These are phyloP conservation scores for Colletotrichum plurivorum DNA, from an alignment of 2,329 filamentous ascomycete genomes.

Conservation along the genomic window DNA sequence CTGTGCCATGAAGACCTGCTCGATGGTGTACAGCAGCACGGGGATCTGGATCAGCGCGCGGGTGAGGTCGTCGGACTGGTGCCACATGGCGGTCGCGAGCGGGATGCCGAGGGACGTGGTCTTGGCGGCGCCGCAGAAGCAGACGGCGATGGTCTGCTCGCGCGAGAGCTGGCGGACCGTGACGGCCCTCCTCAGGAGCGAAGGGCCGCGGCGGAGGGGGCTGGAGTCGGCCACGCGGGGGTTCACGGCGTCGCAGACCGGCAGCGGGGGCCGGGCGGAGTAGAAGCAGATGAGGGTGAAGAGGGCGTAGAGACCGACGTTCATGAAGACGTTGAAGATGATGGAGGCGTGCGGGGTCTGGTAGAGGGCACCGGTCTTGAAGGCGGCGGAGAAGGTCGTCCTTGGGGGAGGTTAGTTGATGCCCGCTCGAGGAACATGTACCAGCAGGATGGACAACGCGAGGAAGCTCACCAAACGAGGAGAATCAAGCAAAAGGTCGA, in stretches of 20 bases:
- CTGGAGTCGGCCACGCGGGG: slow-evolving; percentile 50
- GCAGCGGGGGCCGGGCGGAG: slow-evolving; percentile 58
- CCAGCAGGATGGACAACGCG: no score
- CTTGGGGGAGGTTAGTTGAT: slow-evolving; percentile 44
- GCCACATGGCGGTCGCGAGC: slow-evolving; percentile 77
- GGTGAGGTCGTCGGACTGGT: slow-evolving; percentile 65
- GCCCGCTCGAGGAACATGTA: slow-evolving; percentile 50
- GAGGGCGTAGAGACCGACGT: slow-evolving; percentile 73
- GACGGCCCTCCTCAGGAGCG: slow-evolving; percentile 50
- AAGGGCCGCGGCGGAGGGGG: slow-evolving; percentile 46
- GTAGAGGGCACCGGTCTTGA: slow-evolving; percentile 74
- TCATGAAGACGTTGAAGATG: slow-evolving; percentile 77
- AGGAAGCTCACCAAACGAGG: slow-evolving; percentile 61
- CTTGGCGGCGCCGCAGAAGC: slow-evolving; percentile 82
- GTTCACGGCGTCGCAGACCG: slow-evolving; percentile 52
- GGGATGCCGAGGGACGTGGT: slow-evolving; percentile 80
- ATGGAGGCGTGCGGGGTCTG: slow-evolving; percentile 71
- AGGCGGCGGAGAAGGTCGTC: slow-evolving; percentile 78
- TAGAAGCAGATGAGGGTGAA: slow-evolving; percentile 75
- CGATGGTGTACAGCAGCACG: slow-evolving; percentile 73
- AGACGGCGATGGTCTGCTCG: slow-evolving; percentile 77
- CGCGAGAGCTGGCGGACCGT: slow-evolving; percentile 68
- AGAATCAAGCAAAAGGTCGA: slow-evolving; percentile 63
- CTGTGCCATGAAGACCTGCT: slow-evolving; percentile 66
- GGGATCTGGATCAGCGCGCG: slow-evolving; percentile 74